Base-by-base conservation (phyloP, 176 grass and related monocot genomes). In the Raddia guianensis region DNA sequence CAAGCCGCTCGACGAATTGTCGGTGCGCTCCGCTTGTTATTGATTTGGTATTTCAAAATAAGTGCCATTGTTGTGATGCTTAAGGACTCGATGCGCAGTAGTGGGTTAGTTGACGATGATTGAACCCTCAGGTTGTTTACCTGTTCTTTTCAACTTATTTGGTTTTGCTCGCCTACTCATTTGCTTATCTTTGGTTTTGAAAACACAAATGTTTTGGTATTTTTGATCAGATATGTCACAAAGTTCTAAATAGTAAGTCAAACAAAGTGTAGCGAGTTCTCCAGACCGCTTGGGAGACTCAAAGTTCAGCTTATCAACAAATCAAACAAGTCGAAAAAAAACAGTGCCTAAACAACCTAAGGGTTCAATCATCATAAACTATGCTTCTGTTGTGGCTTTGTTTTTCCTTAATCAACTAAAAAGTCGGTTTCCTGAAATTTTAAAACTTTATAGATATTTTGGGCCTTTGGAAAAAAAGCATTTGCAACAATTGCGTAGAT, bases 1-100 rank as follows among this genome's bases (percentile, higher is more conserved):
- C 11, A 98, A 98, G 83, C 96, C 92, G 43, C 92, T 98, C 66
- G 92, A 98, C 57, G 86, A 93, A 85, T 75, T 95, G 81, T 89
- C 90, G 79, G 95, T 95, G 73, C 12, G 61, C 3, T 37, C 32
- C 1, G 37, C 32, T 0, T 27, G 66, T 49, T 45, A 15, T 9
- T 66, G 18, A 50, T 6, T 83, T 68, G 3, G 63, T 19, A 27
- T 16, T 59, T 5, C 43, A 45, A 45, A 49, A 52, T 12, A 46
- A 21, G 15, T 5, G 43, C 7, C 19, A 32, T 34, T 78, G 37
- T 34, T 80, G 43, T 12, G 52, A 49, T 52, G n/a, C 44, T 20
- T 8, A 11, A 43, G 50, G 3, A 32, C 3, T 69, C 70, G 12
- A 33, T 52, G 5, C 34, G 21, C 21, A 53, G 9, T 60, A 12